phyloP scores from a whole-genome alignment of 305 asterid genomes.

The Fraxinus velutina region DNA sequence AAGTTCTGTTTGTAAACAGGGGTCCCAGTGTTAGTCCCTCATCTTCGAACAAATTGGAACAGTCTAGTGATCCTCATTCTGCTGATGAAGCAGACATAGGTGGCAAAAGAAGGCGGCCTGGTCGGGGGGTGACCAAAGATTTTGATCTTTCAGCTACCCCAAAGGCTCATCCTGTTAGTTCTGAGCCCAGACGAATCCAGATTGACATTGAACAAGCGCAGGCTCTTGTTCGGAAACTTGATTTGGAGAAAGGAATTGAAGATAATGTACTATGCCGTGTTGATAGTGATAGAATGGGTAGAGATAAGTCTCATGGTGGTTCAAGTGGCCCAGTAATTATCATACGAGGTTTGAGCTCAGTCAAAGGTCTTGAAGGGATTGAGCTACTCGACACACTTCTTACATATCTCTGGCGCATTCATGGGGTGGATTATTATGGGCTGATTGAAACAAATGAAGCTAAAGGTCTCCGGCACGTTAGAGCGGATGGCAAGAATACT shows the following conservation, averaged over 20 bases:
- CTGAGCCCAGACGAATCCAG: slow-evolving; percentile 73
- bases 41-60: slow-evolving; percentile 61
- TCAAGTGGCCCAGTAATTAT: slow-evolving; percentile 90
- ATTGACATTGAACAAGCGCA: slow-evolving; percentile 74
- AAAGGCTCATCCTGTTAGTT: slow-evolving; percentile 74
- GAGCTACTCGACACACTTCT: slow-evolving; percentile 92
- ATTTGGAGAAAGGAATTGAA: slow-evolving; percentile 82
- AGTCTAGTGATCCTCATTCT: slow-evolving; percentile 65
- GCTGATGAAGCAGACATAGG: slow-evolving; percentile 71
- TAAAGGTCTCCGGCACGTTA: slow-evolving; percentile 83
- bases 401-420: slow-evolving; percentile 97
- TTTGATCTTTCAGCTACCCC: slow-evolving; percentile 68
- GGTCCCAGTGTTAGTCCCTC: slow-evolving; percentile 73
- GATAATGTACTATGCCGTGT: slow-evolving; percentile 70
- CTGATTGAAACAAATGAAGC: slow-evolving; percentile 75
- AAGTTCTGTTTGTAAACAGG: slow-evolving; percentile 39
- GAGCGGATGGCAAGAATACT: slow-evolving; percentile 57
- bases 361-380: slow-evolving; percentile 91
- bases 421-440: slow-evolving; percentile 95
- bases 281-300: slow-evolving; percentile 72
- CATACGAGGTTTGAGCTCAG: slow-evolving; percentile 64
- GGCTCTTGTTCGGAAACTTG: slow-evolving; percentile 80
- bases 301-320: slow-evolving; percentile 86
- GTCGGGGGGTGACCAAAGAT: slow-evolving; percentile 56
- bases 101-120: slow-evolving; percentile 70